Conservation (phyloP, 1,139 yeast species). For the Hyphopichia fennica region DNA sequence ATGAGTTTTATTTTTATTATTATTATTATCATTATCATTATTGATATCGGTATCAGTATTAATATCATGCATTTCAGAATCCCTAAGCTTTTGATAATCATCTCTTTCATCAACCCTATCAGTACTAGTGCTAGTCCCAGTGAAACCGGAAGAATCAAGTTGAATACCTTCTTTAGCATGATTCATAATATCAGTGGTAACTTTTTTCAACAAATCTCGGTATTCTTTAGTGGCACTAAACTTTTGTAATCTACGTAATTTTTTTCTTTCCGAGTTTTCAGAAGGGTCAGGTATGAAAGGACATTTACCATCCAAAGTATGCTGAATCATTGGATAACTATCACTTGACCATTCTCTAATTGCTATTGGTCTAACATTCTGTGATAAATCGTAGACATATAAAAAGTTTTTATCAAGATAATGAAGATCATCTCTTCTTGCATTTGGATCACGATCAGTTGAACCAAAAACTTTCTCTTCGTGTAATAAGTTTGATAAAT, state of each 20-base stretch:
- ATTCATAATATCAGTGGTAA: slow-evolving; percentile 34
- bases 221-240: slow-evolving; percentile 43
- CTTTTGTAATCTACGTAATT: slow-evolving; percentile 36
- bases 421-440: slow-evolving; percentile 80
- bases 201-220: slow-evolving; percentile 36
- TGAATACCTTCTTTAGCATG: slow-evolving; percentile 23
- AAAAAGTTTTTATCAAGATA: slow-evolving; percentile 70
- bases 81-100: slow-evolving; percentile 1
- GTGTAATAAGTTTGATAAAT: slow-evolving; percentile 66
- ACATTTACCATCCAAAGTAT: slow-evolving; percentile 65
- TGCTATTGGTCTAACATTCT: slow-evolving; percentile 78
- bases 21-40: not conserved
- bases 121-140: slow-evolving; percentile 33
- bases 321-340: slow-evolving; percentile 43
- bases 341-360: slow-evolving; percentile 72
- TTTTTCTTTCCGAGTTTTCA: slow-evolving; percentile 40
- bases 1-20: no score
- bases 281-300: slow-evolving; percentile 61
- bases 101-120: slow-evolving; percentile 10
- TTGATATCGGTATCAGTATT: no score
- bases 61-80: not conserved
- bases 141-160: slow-evolving; percentile 17
- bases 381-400: slow-evolving; percentile 78
- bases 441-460: slow-evolving; percentile 83
- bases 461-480: slow-evolving; percentile 88